Conservation (phyloP, 805 yeast species). For the Naumovozyma baii region DNA sequence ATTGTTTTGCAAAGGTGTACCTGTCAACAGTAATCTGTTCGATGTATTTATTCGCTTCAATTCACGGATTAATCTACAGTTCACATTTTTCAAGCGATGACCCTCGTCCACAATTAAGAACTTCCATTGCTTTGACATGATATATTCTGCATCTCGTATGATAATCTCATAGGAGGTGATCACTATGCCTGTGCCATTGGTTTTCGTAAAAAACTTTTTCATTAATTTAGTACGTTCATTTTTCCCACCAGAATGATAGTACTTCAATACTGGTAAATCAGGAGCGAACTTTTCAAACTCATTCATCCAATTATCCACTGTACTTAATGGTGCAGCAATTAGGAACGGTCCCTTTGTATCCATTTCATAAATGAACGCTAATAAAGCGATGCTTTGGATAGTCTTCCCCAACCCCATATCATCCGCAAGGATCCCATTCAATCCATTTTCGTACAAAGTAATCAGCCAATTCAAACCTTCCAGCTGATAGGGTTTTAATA, state of each 20-base stretch:
- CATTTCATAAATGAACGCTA: slow-evolving; percentile 68
- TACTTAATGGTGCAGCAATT: slow-evolving; percentile 73
- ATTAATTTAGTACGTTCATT: slow-evolving; percentile 18
- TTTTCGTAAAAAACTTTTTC: slow-evolving; percentile 36
- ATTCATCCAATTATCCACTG: slow-evolving; percentile 73
- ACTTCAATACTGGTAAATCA: slow-evolving; percentile 46
- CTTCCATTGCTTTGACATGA: slow-evolving; percentile 57
- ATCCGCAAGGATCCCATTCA: slow-evolving; percentile 92
- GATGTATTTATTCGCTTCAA: slow-evolving; percentile 56
- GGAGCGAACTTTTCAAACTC: slow-evolving; percentile 76
- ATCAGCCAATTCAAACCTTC: slow-evolving; percentile 89
- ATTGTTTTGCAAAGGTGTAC: slow-evolving; percentile 94
- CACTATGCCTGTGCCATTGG: slow-evolving; percentile 40
- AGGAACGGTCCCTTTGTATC: slow-evolving; percentile 72
- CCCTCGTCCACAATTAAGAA: slow-evolving; percentile 92
- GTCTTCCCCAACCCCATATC: slow-evolving; percentile 98
- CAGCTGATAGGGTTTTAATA: slow-evolving; percentile 72
- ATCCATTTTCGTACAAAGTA: slow-evolving; percentile 82
- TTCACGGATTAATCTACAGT: slow-evolving; percentile 64
- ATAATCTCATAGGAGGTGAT: slow-evolving; percentile 78
- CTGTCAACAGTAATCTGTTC: slow-evolving; percentile 76
- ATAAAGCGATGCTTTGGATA: slow-evolving; percentile 70
- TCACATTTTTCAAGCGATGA: slow-evolving; percentile 77
- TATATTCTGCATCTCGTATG: slow-evolving; percentile 51
- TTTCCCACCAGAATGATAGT: slow-evolving; percentile 53